Conservation (phyloP, 371 early-diverging fungal species). For the Syncephalis plumigaleata region DNA sequence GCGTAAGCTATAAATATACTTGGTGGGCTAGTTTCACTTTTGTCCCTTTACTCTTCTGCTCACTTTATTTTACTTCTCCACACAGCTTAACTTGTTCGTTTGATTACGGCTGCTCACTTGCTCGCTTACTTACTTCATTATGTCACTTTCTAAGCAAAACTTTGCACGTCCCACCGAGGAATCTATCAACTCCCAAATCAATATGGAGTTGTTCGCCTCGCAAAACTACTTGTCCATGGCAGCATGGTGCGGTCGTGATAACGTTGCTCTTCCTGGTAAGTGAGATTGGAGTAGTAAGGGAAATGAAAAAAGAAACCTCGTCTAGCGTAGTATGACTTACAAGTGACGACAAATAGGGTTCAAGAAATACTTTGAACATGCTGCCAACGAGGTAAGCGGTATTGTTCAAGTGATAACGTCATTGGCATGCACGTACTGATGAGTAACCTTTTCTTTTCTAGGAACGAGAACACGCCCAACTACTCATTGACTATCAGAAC, state of each 20-base stretch:
- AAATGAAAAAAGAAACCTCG: no score
- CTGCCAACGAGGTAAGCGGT: slow-evolving; percentile 26
- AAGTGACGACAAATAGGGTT: slow-evolving; percentile 9
- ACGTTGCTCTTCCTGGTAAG: slow-evolving; percentile 31
- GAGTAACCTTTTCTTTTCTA: slow-evolving; percentile 4
- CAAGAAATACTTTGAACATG: slow-evolving; percentile 34
- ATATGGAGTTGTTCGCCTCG: slow-evolving; percentile 35
- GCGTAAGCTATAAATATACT: no score
- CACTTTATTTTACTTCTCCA: no score
- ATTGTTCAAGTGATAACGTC: no score
- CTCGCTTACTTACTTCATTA: slow-evolving; percentile 5
- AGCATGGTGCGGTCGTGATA: slow-evolving; percentile 28
- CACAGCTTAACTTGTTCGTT: no score
- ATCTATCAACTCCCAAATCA: slow-evolving; percentile 42
- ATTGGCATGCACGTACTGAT: no score
- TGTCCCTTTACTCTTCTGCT: no score
- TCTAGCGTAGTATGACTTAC: no score
- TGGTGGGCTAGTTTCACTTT: no score
- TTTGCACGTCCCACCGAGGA: slow-evolving; percentile 39
- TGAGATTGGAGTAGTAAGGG: no score
- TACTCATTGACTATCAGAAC: slow-evolving; percentile 36
- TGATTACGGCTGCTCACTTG: no score
- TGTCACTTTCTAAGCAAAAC: slow-evolving; percentile 51
- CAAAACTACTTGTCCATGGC: slow-evolving; percentile 38
- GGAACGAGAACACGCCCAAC: slow-evolving; percentile 35